Percentiles rank a stretch among this genome's conserved stretches.
Evolutionary conservation across 2,329 filamentous ascomycete species (phyloP).

Genomic region (Plectosphaerella plurivora): DNA sequence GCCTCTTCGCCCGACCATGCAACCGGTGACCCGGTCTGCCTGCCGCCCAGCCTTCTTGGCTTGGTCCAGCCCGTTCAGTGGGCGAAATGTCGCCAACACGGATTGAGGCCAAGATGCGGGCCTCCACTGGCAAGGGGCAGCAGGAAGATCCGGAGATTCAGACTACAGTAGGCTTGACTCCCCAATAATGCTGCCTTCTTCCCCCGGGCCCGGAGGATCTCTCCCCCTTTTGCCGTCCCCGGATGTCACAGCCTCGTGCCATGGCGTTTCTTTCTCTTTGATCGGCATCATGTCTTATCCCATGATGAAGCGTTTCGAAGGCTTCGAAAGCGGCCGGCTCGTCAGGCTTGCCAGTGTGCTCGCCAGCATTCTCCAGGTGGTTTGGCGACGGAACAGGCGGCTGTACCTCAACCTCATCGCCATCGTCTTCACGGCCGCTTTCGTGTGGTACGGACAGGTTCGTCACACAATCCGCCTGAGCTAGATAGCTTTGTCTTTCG

Average conservation of each 20-base stretch:
- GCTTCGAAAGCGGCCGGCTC: not conserved
- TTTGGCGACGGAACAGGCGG: not conserved
- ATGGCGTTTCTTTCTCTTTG: not conserved
- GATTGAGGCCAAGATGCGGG: not conserved
- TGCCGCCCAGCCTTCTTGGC: not conserved
- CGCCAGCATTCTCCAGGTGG: not conserved
- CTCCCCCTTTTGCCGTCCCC: not conserved
- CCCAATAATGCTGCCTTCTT: not conserved
- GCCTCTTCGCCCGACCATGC: too few species aligned
- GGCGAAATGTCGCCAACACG: not conserved
- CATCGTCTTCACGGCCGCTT: not conserved
- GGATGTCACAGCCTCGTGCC: not conserved
- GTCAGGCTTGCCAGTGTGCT: not conserved
- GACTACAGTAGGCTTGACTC: not conserved
- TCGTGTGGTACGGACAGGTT: slow-evolving; percentile 1
- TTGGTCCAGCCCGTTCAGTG: not conserved
- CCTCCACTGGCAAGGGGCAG: not conserved
- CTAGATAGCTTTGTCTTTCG: too few species aligned
- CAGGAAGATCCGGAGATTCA: not conserved
- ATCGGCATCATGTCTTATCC: not conserved
- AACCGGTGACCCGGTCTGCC: too few species aligned
- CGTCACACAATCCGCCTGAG: not conserved
- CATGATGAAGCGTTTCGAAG: not conserved
- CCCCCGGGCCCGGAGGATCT: not conserved
- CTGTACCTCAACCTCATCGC: not conserved